Evolutionary conservation across 75 land plant genomes (phyloP).

Genomic region (Pseudotsuga menziesii): DNA sequence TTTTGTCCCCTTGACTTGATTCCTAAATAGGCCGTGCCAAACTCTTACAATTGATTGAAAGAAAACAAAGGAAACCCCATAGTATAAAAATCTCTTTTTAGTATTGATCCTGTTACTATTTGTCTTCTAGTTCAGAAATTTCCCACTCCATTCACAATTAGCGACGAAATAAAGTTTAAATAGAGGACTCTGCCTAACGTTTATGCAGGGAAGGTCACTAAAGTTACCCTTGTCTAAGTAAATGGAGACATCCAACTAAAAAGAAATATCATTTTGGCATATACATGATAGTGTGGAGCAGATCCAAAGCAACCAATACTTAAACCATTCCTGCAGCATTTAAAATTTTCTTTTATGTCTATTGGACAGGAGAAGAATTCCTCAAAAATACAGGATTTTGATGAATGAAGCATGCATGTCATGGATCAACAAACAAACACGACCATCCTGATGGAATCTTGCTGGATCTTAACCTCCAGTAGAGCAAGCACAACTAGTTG

Average conservation of each 20-base stretch:
- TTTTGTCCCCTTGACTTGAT: neutral
- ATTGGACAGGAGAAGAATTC: neutral
- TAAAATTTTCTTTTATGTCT: neutral
- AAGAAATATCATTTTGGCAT: neutral
- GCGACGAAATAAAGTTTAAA: neutral
- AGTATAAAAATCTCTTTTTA: neutral
- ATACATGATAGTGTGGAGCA: neutral
- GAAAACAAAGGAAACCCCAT: neutral
- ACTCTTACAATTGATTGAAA: too few species aligned
- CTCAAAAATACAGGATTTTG: neutral
- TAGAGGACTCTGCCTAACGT: neutral
- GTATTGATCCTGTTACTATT: neutral
- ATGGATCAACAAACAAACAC: too few species aligned
- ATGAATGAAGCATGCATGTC: too few species aligned
- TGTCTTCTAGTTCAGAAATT: neutral
- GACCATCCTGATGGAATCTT: too few species aligned
- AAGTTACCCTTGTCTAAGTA: neutral
- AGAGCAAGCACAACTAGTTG: too few species aligned
- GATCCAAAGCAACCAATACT: neutral
- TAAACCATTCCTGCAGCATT: neutral
- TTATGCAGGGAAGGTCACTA: neutral
- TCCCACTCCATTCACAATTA: neutral
- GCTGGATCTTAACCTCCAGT: too few species aligned
- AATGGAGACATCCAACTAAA: conserved; percentile 2
- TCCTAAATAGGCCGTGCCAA: too few species aligned